Conservation (phyloP, 2,329 filamentous ascomycete species). For the Claviceps humidiphila region DNA sequence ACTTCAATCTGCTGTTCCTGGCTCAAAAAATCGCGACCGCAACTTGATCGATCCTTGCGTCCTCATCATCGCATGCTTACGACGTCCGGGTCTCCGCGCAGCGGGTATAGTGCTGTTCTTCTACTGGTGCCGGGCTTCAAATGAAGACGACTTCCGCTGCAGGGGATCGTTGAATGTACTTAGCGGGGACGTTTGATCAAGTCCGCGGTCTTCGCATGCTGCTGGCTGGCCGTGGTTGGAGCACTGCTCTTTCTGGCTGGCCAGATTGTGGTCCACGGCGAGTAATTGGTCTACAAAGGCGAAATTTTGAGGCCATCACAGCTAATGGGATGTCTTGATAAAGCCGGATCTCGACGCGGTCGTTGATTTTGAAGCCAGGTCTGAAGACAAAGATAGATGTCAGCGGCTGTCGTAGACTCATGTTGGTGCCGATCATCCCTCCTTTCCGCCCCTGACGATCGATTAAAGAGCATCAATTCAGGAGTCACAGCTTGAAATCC, state of each 20-base stretch:
- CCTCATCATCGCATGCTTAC: slow-evolving; percentile 77
- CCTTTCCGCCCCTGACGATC: slow-evolving; percentile 61
- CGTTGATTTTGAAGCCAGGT: slow-evolving; percentile 61
- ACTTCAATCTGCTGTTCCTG: slow-evolving; percentile 29
- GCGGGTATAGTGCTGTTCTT: slow-evolving; percentile 75
- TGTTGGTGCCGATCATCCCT: slow-evolving; percentile 75
- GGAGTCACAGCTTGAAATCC: slow-evolving; percentile 45
- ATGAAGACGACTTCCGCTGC: slow-evolving; percentile 89
- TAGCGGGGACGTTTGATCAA: slow-evolving; percentile 39
- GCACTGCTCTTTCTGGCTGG: slow-evolving; percentile 82
- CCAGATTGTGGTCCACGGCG: slow-evolving; percentile 72
- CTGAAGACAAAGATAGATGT: slow-evolving; percentile 58
- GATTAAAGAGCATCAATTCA: slow-evolving; percentile 52
- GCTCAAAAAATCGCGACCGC: slow-evolving; percentile 40
- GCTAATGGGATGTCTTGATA: slow-evolving; percentile 42
- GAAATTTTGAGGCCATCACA: slow-evolving; percentile 36
- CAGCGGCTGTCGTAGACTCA: slow-evolving; percentile 52
- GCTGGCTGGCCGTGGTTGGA: slow-evolving; percentile 73
- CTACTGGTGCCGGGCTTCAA: slow-evolving; percentile 79
- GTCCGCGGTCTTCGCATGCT: slow-evolving; percentile 52
- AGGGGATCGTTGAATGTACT: slow-evolving; percentile 54
- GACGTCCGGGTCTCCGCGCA: slow-evolving; percentile 62
- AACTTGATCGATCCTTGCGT: slow-evolving; percentile 66
- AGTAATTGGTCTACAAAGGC: slow-evolving; percentile 53
- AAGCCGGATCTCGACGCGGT: slow-evolving; percentile 80